Base-by-base conservation (phyloP, 1,139 yeast species). In the Wickerhamiella pararugosa region DNA sequence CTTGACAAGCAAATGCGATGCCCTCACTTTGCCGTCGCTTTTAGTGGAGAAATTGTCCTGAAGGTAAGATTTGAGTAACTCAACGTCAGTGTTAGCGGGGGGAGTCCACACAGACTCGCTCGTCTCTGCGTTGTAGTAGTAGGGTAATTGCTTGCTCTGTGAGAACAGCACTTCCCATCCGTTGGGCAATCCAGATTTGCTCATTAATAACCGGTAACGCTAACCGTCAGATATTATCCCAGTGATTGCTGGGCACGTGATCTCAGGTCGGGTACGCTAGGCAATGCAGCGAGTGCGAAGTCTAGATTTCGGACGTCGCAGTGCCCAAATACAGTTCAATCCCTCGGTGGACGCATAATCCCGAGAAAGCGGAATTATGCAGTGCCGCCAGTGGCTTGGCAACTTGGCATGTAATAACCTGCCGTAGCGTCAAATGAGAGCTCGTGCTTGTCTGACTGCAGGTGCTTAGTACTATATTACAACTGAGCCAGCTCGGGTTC, bases 51-150 rank as follows among this genome's bases (percentile, higher is more conserved):
- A 52, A 51, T 62, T 55, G 44, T 58, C 49, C 43, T 61, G 62
- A 51, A 80, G 61, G 61, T 82, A 83, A 10, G 63, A 65, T 40
- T 72, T 68, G 45, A 90, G 67, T 50, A 69, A 67, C 2, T 62
- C 75, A 15, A 71, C 60, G 53, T 90, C 83, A 2, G 94, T 76
- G 6, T 90, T 95, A 43, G 67, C 73, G 6, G 98, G 98, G 3
- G 94, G 80, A 46, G 80, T 92, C 98, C 98, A 90, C 32, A 77
- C 70, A 0, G 95, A 80, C 54, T 79, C 79, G 41, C 75, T 70
- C 3, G 87, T 75, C 34, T 71, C 69, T 32, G 76, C 75, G 54
- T 84, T 76, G 61, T 72, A 76, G 61, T 68, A 90, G 63, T 90
- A 90, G 47, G 90, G 95, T 52, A 83, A 71, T 54, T 81, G 75